Conservation (phyloP, 768 basidiomycete species). For the Boletus huronensis region DNA sequence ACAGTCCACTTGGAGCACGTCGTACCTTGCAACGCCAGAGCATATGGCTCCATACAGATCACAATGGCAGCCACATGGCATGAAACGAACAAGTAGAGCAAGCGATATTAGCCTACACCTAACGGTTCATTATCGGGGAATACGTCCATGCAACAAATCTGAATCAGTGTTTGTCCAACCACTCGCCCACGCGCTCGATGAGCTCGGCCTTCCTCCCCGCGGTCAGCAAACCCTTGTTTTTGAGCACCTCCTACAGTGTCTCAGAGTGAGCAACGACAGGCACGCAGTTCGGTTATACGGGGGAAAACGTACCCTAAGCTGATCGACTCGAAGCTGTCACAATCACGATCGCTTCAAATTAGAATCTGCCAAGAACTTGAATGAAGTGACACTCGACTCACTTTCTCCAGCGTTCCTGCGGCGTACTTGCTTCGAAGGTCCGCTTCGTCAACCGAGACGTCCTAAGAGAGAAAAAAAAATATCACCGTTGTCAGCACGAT, state of each 20-base stretch:
- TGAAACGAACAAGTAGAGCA: background rate
- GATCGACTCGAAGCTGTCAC: conserved; percentile 67
- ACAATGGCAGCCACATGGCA: background rate
- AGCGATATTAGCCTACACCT: background rate
- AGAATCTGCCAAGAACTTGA: conserved; percentile 2
- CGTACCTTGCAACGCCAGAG: background rate
- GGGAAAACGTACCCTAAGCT: conserved; percentile 58
- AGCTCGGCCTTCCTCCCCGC: conserved; percentile 76
- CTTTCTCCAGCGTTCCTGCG: conserved; percentile 61
- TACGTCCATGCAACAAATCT: background rate
- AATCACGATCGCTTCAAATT: conserved; percentile 1
- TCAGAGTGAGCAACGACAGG: background rate
- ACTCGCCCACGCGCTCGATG: conserved; percentile 60
- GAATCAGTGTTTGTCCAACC: conserved; percentile 43
- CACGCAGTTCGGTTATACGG: background rate
- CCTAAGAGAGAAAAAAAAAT: conserved; percentile 38
- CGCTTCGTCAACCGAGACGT: conserved; percentile 61
- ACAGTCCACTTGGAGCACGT: background rate
- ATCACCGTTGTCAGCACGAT: background rate
- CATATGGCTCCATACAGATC: background rate
- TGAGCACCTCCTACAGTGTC: conserved; percentile 61
- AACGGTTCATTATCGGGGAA: background rate
- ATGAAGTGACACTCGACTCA: conserved; percentile 29
- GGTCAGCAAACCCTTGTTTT: conserved; percentile 54
- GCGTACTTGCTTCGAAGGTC: conserved; percentile 70